Conservation (phyloP, 1,284 basidiomycete species). For the Ganoderma leucocontextum region DNA sequence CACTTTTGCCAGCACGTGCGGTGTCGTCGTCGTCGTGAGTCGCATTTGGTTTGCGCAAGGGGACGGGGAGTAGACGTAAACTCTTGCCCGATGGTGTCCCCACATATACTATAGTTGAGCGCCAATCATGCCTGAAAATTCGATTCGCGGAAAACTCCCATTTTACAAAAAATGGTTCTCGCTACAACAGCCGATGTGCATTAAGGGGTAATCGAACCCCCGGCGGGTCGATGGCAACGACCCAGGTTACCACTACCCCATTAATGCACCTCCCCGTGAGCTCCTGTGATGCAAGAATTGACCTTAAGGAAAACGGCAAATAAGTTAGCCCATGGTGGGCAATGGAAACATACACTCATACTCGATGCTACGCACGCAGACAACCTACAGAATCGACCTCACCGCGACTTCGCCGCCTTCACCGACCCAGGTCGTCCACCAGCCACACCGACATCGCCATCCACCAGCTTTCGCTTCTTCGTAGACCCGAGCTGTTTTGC, state of each 20-base stretch:
- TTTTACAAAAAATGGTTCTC: too few species aligned
- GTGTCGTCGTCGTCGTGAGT: not conserved
- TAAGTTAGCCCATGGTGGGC: not conserved
- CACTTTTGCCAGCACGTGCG: too few species aligned
- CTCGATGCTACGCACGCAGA: not conserved
- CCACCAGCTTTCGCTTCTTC: constrained; percentile 38
- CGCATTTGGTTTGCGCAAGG: not conserved
- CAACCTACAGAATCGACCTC: not conserved
- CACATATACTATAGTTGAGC: too few species aligned
- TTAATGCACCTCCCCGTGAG: constrained; percentile 26
- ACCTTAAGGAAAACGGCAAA: not conserved
- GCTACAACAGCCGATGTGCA: too few species aligned
- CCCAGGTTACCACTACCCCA: constrained; percentile 39
- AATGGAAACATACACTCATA: not conserved
- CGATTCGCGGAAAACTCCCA: too few species aligned
- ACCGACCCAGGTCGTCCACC: constrained; percentile 17
- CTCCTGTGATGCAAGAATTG: too few species aligned
- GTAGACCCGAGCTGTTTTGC: constrained; percentile 13
- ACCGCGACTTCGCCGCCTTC: constrained; percentile 27
- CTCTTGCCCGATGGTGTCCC: not conserved
- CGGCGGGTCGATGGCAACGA: constrained; percentile 64
- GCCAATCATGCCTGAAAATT: too few species aligned
- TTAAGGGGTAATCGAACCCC: constrained; percentile 84
- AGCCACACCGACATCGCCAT: constrained; percentile 11
- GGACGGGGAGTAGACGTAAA: not conserved